phyloP scores from a whole-genome alignment of 2,329 filamentous ascomycete species.

The Fusarium equiseti region DNA sequence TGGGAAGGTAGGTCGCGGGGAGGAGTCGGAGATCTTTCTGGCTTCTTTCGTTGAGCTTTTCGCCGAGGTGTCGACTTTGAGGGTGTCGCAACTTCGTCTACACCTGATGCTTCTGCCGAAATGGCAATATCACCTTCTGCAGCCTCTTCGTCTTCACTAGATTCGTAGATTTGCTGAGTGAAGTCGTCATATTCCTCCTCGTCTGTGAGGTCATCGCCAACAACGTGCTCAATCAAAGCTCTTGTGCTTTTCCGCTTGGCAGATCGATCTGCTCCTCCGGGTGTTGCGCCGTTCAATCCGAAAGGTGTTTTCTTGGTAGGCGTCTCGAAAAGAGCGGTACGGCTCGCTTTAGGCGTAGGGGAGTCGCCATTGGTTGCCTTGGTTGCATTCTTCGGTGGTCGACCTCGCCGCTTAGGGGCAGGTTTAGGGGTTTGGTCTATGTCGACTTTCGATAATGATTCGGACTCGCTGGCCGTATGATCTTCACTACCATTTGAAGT shows the following conservation, averaged over 20 bases:
- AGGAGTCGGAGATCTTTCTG: constrained; percentile 76
- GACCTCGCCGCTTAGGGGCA: constrained; percentile 53
- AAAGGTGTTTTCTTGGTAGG: constrained; percentile 52
- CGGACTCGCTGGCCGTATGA: constrained; percentile 18
- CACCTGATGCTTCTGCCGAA: constrained; percentile 20
- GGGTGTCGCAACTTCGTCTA: constrained; percentile 57
- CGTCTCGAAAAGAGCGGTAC: constrained; percentile 53
- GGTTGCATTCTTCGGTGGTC: constrained; percentile 50
- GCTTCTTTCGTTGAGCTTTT: constrained; percentile 47
- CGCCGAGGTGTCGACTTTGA: constrained; percentile 58
- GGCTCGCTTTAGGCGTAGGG: constrained; percentile 54
- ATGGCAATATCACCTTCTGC: constrained; percentile 41
- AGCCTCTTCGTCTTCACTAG: constrained; percentile 64
- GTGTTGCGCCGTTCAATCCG: constrained; percentile 62
- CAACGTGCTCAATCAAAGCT: constrained; percentile 78
- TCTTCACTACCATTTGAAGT: background rate
- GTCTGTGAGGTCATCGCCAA: constrained; percentile 73
- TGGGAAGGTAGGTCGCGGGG: constrained; percentile 86
- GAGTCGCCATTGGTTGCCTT: constrained; percentile 48
- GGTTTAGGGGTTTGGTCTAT: constrained; percentile 48
- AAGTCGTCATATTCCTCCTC: constrained; percentile 79
- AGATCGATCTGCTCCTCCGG: constrained; percentile 83
- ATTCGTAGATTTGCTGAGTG: constrained; percentile 75
- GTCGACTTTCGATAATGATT: constrained; percentile 35
- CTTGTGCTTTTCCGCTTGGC: constrained; percentile 87